Evolutionary conservation across 1,284 basidiomycete genomes (phyloP), one percentile per base, ranked within the genome.

Genomic region (Ustilago esculenta): DNA sequence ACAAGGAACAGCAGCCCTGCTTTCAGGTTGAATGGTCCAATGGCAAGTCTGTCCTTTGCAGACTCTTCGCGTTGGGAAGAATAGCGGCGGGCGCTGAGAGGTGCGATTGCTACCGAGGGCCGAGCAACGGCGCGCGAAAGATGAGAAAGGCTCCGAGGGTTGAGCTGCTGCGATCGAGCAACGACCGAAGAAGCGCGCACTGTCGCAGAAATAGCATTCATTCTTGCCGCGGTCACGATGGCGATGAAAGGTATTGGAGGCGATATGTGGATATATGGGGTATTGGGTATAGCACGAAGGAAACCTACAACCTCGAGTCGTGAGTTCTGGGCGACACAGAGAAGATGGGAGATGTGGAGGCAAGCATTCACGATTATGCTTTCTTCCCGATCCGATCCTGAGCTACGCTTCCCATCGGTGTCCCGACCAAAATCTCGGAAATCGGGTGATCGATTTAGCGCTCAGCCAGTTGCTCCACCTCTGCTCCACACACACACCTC

Each of bases 1-100:
- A 87, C 84, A 33, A 95, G 82, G 82, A 98, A 97, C 17, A 98
- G 80, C 0, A 86, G 87, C 0, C 91, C 93, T 0, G 94, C 89
- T 60, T 86, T 86, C 39, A 92, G 90, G 5, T 92, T 94, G 82
- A 97, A 96, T 3, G 93, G 90, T 10, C 71, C 71, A 7, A 70
- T 47, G 14, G 70, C 70, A 20, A 60, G 33, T n/a, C 48, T 61
- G 43, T 66, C 60, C 43, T 72, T 72, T n/a, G 64, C 64, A 17
- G 50, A 48, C 25, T 71, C 61, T 42, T 69, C 59, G 36, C 55
- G 54, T 30, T 57, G 54, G 12, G 59, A 63, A 1, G 64, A 47
- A 27, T 54, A 58, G 20, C 15, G 37, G 10, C 42, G 46, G 9
- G 23, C 27, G 34, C 24, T 24, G 5, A 43, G 32, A 32, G n/a